Percentiles rank a stretch among this genome's conserved stretches.
Conservation (phyloP, 2,329 filamentous ascomycete species). For the Metarhizium sp. region DNA sequence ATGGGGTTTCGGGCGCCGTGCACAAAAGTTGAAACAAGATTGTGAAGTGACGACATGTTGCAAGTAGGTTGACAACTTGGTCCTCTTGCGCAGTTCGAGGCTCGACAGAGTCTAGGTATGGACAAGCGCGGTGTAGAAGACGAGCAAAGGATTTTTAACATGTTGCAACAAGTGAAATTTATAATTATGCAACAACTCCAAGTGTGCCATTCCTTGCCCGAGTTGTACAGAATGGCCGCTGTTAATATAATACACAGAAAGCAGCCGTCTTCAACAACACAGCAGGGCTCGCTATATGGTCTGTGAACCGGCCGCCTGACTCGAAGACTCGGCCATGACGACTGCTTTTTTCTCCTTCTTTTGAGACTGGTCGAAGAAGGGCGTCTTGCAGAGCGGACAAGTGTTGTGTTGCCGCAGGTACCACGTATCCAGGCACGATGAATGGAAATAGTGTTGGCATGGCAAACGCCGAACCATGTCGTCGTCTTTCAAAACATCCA, state of each 20-base stretch:
- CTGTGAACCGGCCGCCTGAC: background rate
- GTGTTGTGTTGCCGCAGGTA: background rate
- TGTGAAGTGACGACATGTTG: too few relatives aligned
- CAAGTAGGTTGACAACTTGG: too few relatives aligned
- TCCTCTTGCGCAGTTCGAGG: too few relatives aligned
- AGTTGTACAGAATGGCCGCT: too few relatives aligned
- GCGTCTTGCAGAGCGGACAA: background rate
- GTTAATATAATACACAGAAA: background rate
- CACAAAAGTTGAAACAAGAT: too few relatives aligned
- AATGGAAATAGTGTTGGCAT: background rate
- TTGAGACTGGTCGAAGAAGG: background rate
- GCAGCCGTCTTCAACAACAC: background rate
- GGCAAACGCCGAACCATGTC: background rate
- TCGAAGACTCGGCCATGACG: background rate
- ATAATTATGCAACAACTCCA: too few relatives aligned
- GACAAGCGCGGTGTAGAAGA: too few relatives aligned
- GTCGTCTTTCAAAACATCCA: background rate
- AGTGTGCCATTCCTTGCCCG: too few relatives aligned
- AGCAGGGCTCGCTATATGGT: background rate
- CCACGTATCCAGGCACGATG: background rate
- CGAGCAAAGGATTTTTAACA: too few relatives aligned
- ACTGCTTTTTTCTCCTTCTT: background rate
- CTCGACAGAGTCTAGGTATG: too few relatives aligned
- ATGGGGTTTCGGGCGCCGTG: too few relatives aligned
- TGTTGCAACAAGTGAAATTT: too few relatives aligned